Conservation (phyloP, 2,329 filamentous ascomycete genomes). For the Calonectria pseudoreteaudii region DNA sequence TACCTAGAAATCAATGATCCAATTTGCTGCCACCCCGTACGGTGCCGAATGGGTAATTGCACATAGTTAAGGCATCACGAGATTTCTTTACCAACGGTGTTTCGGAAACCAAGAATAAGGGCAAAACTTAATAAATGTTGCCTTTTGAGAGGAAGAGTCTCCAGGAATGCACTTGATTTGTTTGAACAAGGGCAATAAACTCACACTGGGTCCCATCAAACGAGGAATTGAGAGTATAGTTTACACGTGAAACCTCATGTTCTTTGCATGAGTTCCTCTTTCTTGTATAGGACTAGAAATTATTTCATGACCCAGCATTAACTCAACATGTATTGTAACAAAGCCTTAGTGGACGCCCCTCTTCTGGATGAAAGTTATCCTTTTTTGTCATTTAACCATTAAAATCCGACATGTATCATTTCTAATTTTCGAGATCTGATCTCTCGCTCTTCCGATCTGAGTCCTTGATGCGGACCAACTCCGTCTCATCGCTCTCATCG, state of each 20-base stretch:
- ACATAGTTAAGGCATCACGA: background rate
- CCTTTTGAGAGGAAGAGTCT: background rate
- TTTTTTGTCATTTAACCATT: background rate
- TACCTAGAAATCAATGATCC: background rate
- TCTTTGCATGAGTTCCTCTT: no score
- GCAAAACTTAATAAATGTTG: background rate
- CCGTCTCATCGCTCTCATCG: background rate
- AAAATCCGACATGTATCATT: background rate
- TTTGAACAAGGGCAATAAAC: background rate
- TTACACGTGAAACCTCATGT: background rate
- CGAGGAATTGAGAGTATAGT: background rate
- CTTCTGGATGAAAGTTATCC: background rate
- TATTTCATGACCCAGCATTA: background rate
- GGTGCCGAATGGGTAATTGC: background rate
- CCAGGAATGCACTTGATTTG: background rate
- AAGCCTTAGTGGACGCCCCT: background rate
- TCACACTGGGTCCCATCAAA: background rate
- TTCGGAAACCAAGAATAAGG: background rate
- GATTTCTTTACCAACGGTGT: background rate
- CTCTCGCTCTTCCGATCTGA: background rate
- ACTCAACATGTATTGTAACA: background rate
- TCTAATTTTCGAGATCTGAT: background rate
- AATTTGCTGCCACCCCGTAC: background rate
- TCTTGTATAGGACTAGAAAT: background rate
- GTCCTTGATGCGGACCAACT: background rate